Evolutionary conservation across 2,329 filamentous ascomycete species (phyloP).

Genomic region (Diaporthe humulicola): DNA sequence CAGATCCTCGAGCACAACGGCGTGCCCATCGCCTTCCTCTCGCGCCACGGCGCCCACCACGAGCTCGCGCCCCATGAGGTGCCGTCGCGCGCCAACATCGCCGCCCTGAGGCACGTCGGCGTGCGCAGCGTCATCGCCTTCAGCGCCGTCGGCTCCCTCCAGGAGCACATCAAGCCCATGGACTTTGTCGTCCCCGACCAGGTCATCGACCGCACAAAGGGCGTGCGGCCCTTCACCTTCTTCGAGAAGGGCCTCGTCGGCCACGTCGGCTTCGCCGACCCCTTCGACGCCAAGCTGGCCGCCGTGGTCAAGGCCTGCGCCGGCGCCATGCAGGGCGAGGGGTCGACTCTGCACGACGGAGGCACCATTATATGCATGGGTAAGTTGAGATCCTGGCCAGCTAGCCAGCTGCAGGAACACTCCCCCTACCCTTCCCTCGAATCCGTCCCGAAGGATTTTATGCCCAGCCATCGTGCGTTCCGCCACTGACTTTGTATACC

Average conservation of each 20-base stretch:
- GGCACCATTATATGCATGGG: constrained; percentile 94
- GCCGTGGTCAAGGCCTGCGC: constrained; percentile 85
- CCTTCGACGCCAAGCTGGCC: constrained; percentile 86
- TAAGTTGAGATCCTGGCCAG: constrained; percentile 55
- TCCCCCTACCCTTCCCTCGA: no score
- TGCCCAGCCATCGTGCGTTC: constrained; percentile 1
- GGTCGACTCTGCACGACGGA: constrained; percentile 84
- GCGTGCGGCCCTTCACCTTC: constrained; percentile 93
- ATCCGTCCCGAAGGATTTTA: not conserved
- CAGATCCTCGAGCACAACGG: constrained; percentile 89
- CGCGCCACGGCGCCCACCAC: constrained; percentile 91
- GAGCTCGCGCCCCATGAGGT: constrained; percentile 94
- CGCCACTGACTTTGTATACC: not conserved
- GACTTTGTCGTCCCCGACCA: constrained; percentile 98
- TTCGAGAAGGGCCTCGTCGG: constrained; percentile 93
- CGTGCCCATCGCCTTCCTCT: constrained; percentile 89
- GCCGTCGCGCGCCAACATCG: constrained; percentile 95
- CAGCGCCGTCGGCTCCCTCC: constrained; percentile 92
- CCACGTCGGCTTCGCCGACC: constrained; percentile 95
- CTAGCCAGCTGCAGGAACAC: not conserved
- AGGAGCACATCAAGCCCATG: constrained; percentile 92
- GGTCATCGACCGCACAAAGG: constrained; percentile 97
- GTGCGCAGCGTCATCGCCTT: constrained; percentile 95
- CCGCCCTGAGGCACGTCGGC: constrained; percentile 91
- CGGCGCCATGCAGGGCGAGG: constrained; percentile 81